Evolutionary conservation across 176 grass and related monocot genomes (phyloP).

Genomic region (Juncus effusus): DNA sequence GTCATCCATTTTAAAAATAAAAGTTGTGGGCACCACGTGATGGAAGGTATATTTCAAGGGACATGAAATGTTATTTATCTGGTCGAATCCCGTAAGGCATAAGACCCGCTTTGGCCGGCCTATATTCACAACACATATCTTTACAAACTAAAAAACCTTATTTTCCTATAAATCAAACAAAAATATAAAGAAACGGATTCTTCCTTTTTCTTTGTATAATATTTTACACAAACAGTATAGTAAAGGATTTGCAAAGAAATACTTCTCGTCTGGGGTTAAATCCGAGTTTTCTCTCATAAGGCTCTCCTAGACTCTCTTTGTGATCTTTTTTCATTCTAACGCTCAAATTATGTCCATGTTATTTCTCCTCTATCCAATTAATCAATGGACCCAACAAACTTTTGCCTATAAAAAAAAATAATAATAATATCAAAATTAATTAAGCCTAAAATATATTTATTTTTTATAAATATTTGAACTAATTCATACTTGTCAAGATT

Average conservation of each 20-base stretch:
- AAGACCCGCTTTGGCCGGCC: constrained; percentile 4
- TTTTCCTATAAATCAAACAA: constrained; percentile 6
- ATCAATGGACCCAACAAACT: constrained; percentile 59
- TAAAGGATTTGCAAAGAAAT: constrained; percentile 86
- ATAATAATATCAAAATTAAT: no score
- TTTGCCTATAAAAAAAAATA: constrained; percentile 36
- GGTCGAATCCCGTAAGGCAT: constrained; percentile 6
- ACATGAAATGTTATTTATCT: no score
- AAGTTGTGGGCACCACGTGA: no score
- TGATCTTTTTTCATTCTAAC: constrained; percentile 49
- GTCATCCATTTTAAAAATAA: no score
- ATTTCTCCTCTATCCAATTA: constrained; percentile 49
- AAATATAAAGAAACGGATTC: constrained; percentile 13
- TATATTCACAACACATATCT: constrained; percentile 18
- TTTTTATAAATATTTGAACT: constrained; percentile 1
- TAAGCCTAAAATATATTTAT: constrained; percentile 11
- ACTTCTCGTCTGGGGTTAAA: constrained; percentile 49
- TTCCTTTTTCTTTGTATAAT: no score
- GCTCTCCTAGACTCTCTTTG: constrained; percentile 55
- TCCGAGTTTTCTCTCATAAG: constrained; percentile 53
- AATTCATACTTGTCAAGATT: constrained; percentile 50
- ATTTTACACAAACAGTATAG: constrained; percentile 65
- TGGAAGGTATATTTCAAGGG: no score
- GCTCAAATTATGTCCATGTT: constrained; percentile 46
- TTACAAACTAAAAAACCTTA: constrained; percentile 23